Conservation (phyloP, 2,329 filamentous ascomycete species). For the Alternaria hordeiaustralica region DNA sequence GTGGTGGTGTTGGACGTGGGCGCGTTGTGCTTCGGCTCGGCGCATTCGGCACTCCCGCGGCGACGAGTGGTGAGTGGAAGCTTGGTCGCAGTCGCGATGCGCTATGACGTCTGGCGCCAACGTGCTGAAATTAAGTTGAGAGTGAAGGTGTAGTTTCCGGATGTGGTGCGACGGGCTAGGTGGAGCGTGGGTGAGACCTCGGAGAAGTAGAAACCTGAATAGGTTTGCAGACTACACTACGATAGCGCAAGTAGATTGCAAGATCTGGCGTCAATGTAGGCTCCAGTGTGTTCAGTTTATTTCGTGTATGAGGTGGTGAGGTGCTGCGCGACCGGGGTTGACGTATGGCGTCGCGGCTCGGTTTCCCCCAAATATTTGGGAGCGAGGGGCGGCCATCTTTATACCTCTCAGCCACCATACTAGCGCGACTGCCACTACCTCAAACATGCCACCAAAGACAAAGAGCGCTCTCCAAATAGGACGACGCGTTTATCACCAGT, state of each 20-base stretch:
- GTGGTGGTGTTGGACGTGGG: slow-evolving; percentile 21
- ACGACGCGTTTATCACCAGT: not conserved
- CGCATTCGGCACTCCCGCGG: slow-evolving; percentile 41
- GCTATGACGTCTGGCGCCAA: not conserved
- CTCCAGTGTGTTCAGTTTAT: not conserved
- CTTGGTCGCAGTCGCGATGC: not conserved
- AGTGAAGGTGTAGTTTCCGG: not conserved
- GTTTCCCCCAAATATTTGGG: slow-evolving; percentile 13
- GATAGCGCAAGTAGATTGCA: not conserved
- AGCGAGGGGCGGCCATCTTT: slow-evolving; percentile 15
- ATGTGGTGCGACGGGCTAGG: not conserved
- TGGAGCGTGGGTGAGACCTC: not conserved
- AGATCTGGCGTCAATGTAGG: not conserved
- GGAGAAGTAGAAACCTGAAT: not conserved
- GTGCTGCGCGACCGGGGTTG: slow-evolving; percentile 17
- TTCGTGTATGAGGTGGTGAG: not conserved
- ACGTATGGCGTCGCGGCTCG: slow-evolving; percentile 24
- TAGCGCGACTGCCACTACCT: slow-evolving; percentile 11
- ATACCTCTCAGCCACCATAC: slow-evolving; percentile 15
- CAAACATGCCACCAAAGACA: slow-evolving; percentile 7
- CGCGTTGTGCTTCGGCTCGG: slow-evolving; percentile 37
- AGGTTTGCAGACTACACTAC: not conserved
- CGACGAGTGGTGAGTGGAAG: not conserved
- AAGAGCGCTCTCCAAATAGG: not conserved
- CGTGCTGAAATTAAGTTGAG: not conserved